A percentile compares a stretch with the other conserved stretches of the same genome.
phyloP scores from a whole-genome alignment of 768 basidiomycete species.

The Lactarius pseudohatsudake region DNA sequence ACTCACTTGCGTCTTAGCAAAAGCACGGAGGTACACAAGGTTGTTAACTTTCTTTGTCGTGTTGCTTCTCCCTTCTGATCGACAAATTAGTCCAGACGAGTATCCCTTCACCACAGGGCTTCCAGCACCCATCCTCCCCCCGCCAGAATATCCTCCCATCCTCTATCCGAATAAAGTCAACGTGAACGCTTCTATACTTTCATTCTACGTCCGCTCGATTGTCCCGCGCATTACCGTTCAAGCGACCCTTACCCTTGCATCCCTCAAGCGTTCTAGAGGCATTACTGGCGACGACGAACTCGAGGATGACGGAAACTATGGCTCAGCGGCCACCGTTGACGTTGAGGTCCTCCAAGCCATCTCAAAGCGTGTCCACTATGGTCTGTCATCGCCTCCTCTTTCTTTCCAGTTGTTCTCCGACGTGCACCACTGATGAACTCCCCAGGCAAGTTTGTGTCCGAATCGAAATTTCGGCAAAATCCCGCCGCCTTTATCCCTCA shows the following conservation, averaged over 20 bases:
- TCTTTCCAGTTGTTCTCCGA: background rate
- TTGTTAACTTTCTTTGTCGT: slow-evolving; percentile 34
- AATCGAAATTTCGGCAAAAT: slow-evolving; percentile 89
- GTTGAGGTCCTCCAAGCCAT: slow-evolving; percentile 98
- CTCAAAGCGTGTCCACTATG: slow-evolving; percentile 97
- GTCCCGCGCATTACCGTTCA: slow-evolving; percentile 84
- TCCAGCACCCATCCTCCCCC: slow-evolving; percentile 76
- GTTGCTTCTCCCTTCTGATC: background rate
- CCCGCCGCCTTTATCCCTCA: slow-evolving; percentile 91
- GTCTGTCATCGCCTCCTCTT: slow-evolving; percentile 44
- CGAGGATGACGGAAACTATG: slow-evolving; percentile 97
- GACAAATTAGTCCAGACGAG: slow-evolving; percentile 81
- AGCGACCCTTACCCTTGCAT: slow-evolving; percentile 65
- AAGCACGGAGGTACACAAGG: slow-evolving; percentile 95
- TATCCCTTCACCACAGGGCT: slow-evolving; percentile 89
- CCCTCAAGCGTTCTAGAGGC: slow-evolving; percentile 63
- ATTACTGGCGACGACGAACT: slow-evolving; percentile 66
- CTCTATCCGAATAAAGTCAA: slow-evolving; percentile 81
- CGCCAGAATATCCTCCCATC: slow-evolving; percentile 71
- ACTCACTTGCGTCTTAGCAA: slow-evolving; percentile 56
- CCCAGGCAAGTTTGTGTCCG: slow-evolving; percentile 96
- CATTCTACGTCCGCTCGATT: slow-evolving; percentile 86
- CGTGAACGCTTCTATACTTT: slow-evolving; percentile 81
- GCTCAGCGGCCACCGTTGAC: slow-evolving; percentile 91
- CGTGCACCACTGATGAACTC: slow-evolving; percentile 6